A percentile compares a stretch with the other conserved stretches of the same genome.
Conservation (phyloP, 2,329 filamentous ascomycete species). For the Truncatella angustata region DNA sequence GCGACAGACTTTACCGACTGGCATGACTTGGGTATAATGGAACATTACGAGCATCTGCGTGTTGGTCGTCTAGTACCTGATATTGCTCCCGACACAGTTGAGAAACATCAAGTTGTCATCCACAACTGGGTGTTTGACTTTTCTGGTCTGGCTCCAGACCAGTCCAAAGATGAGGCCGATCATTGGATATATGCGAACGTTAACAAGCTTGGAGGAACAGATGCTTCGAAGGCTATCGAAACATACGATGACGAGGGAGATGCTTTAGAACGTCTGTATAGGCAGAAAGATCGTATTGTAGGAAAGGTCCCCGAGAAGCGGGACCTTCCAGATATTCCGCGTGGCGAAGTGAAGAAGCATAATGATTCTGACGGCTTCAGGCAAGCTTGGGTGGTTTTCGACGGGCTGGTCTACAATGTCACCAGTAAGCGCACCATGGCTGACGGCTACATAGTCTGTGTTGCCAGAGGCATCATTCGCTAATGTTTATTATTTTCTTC, state of each 20-base stretch:
- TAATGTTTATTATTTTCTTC: neutral
- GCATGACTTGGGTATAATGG: conserved; percentile 11
- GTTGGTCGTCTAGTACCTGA: conserved; percentile 18
- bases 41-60: conserved; percentile 9
- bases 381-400: conserved; percentile 11
- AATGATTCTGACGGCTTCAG: neutral
- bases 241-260: neutral
- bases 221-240: conserved; percentile 7
- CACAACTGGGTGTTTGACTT: conserved; percentile 20
- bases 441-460: too few relatives aligned
- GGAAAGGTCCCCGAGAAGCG: conserved; percentile 1
- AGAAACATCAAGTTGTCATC: conserved; percentile 12
- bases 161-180: neutral
- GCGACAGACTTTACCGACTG: conserved; percentile 12
- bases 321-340: conserved; percentile 8
- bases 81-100: conserved; percentile 3
- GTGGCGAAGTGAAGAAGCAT: conserved; percentile 12
- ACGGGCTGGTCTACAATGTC: conserved; percentile 13
- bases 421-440: conserved; percentile 15
- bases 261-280: conserved; percentile 11
- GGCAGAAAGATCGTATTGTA: conserved; percentile 12
- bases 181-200: conserved; percentile 3
- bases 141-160: conserved; percentile 9
- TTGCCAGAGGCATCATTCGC: neutral
- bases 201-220: conserved; percentile 4